Base-by-base conservation (phyloP, 75 land plant genomes). In the Pinus albicaulis region DNA sequence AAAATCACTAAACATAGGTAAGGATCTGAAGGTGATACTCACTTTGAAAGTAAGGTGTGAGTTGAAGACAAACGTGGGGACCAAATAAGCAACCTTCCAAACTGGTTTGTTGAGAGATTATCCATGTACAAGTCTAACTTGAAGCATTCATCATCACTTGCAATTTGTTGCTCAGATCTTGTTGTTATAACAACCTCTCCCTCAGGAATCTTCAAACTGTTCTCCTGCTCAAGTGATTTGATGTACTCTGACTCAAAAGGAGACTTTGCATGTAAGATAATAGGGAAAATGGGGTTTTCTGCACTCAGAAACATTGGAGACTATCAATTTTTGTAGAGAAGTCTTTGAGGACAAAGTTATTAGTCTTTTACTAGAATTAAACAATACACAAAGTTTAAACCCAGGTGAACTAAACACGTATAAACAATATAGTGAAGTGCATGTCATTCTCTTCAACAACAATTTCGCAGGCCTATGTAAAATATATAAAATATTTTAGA, bases 21-120 rank as follows among this genome's bases (percentile, higher is more conserved):
- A 8, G 48, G 24, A 74, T 76, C 28, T 48, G 73, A 41, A 78
- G 26, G 25, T 7, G 6, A 55, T 70, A 70, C 93, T 88, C 71
- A 94, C 98, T 89, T 82, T 41, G 95, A 91, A 73, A 93, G 87
- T 24, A 95, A 64, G 31, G 95, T 92, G 10, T 95, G 95, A 15
- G 98, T 95, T 3, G 98, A 95, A 80, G 96, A 82, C 79, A 95
- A 44, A 15, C 82, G 71, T 11, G 88, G 98, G 26, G 95, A 86
- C 91, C 88, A 95, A 41, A 92, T 60, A 12, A 95, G 87, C 20
- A 87, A 61, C 34, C 88, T 64, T 41, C 98, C 96, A 74, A 94
- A 90, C 19, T 55, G 77, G 36, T 53, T 48, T 23, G 97, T 81
- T 6, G 70, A 34, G 11, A 92, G 84, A 25, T 65, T 73, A 55